Conservation (phyloP, 1,284 basidiomycete species). For the Polyporus tsugae region DNA sequence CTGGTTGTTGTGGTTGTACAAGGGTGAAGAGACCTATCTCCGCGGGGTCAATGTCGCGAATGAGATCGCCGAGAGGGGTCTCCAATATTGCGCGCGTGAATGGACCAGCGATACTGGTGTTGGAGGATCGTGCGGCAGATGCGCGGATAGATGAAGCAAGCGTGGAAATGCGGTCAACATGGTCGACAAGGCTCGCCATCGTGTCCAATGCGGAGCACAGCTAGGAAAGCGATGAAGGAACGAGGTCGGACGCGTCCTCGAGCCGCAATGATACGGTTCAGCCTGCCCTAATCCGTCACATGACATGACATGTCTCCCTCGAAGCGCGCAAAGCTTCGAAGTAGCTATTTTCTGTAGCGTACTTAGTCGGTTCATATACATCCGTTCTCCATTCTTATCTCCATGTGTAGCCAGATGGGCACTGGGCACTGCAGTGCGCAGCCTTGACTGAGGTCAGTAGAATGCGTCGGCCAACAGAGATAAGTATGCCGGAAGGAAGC, state of each 20-base stretch:
- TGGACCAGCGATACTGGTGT: slow-evolving; percentile 43
- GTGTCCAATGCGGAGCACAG: not conserved
- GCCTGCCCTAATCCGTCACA: slow-evolving; percentile 4
- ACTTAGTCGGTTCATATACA: too few relatives aligned
- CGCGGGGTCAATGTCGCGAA: slow-evolving; percentile 77
- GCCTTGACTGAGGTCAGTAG: too few relatives aligned
- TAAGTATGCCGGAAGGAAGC: too few relatives aligned
- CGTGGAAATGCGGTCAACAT: slow-evolving; percentile 51
- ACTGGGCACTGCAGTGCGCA: too few relatives aligned
- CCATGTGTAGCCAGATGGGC: too few relatives aligned
- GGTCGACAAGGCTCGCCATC: slow-evolving; percentile 53
- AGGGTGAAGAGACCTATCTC: slow-evolving; percentile 79
- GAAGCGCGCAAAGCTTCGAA: not conserved
- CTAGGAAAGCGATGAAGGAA: not conserved
- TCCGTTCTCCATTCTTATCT: too few relatives aligned
- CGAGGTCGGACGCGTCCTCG: not conserved
- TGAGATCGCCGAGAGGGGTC: slow-evolving; percentile 72
- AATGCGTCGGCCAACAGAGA: too few relatives aligned
- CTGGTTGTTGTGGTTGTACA: slow-evolving; percentile 41
- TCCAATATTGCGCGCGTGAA: slow-evolving; percentile 68
- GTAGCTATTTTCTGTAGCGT: too few relatives aligned
- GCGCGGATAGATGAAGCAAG: slow-evolving; percentile 49
- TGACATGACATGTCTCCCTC: not conserved
- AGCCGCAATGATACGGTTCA: not conserved
- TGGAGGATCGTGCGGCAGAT: slow-evolving; percentile 28